Percentiles rank a stretch among this genome's conserved stretches.
These are phyloP conservation scores for Nicotiana rustica DNA, from an alignment of 305 asterid species.

Conservation along the genomic window DNA sequence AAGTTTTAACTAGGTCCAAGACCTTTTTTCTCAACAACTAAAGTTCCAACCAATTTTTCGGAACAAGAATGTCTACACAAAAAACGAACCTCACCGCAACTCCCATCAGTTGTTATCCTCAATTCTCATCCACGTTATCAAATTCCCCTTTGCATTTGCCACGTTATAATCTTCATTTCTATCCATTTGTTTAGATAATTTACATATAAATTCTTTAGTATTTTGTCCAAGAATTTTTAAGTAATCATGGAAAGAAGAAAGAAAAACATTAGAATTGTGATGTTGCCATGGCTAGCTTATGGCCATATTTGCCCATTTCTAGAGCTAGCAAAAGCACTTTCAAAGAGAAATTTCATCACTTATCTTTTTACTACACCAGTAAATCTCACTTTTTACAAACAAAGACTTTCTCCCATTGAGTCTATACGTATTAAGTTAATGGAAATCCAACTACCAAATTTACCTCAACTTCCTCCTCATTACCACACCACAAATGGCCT, in stretches of 20 bases:
- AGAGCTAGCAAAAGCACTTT: constrained; percentile 64
- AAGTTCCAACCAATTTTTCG: not conserved
- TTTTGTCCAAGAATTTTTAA: not conserved
- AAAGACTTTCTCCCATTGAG: constrained; percentile 46
- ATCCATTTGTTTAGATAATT: no score
- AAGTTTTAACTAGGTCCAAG: not conserved
- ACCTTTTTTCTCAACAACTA: not conserved
- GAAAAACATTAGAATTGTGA: constrained; percentile 44
- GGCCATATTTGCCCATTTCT: constrained; percentile 72
- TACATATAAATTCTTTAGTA: not conserved
- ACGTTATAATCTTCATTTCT: not conserved
- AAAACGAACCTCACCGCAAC: not conserved
- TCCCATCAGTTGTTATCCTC: not conserved
- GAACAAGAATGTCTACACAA: not conserved
- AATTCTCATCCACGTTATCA: not conserved
- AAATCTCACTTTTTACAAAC: constrained; percentile 50
- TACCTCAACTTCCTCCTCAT: constrained; percentile 58
- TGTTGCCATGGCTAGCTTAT: constrained; percentile 76
- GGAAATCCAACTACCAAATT: constrained; percentile 59
- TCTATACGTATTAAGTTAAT: constrained; percentile 56
- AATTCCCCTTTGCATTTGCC: not conserved
- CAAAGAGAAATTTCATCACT: constrained; percentile 51
- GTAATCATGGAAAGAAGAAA: constrained; percentile 28
- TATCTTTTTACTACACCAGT: constrained; percentile 60
- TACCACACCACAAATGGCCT: constrained; percentile 77